These are phyloP conservation scores for Lotus japonicus DNA, from an alignment of 306 rosid genomes.

Conservation along the genomic window DNA sequence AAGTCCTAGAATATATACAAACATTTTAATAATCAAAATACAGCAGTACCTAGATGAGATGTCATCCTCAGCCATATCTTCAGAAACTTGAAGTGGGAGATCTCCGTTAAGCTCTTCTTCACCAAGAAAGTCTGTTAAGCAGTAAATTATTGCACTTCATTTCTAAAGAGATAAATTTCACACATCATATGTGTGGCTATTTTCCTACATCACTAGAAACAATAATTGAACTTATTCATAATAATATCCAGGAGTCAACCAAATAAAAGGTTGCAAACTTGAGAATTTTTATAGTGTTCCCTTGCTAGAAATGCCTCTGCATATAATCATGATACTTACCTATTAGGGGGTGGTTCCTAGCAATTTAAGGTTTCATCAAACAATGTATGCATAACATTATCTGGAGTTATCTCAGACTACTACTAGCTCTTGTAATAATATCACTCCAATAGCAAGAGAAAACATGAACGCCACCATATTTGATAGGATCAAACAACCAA, in stretches of 20 bases:
- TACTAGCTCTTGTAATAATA: not conserved
- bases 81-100: conserved; percentile 67
- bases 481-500: not conserved
- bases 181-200: not conserved
- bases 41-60: conserved; percentile 67
- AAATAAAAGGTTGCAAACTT: not conserved
- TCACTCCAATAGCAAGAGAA: not conserved
- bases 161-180: not conserved
- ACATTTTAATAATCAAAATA: conserved; percentile 13
- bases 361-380: not conserved
- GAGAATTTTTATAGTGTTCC: not conserved
- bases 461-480: not conserved
- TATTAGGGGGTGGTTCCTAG: not conserved
- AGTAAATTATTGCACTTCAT: conserved; percentile 23
- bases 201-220: conserved; percentile 7
- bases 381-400: not conserved
- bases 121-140: conserved; percentile 49
- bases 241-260: conserved; percentile 2
- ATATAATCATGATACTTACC: not conserved
- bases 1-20: not conserved
- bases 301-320: not conserved
- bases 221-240: not conserved
- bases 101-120: conserved; percentile 76
- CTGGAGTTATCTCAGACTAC: not conserved
- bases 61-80: conserved; percentile 74